Evolutionary conservation across 495 filamentous ascomycete genomes (phyloP).

Genomic region (Trichoderma reesei): DNA sequence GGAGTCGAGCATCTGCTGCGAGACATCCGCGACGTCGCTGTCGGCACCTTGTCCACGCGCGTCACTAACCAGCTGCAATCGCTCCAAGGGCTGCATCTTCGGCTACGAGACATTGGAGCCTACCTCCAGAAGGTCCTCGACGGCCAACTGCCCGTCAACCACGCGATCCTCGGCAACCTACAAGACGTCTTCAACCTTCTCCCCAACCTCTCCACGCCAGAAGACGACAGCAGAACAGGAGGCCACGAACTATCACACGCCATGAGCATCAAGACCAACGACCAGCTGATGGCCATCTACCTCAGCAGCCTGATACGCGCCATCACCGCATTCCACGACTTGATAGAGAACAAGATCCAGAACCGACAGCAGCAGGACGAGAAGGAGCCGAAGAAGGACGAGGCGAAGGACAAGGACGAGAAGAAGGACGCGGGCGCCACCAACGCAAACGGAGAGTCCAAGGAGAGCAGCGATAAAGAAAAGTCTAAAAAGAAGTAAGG

Average conservation of each 20-base stretch:
- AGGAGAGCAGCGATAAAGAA: slow-evolving; percentile 55
- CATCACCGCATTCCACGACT: slow-evolving; percentile 96
- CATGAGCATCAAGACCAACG: slow-evolving; percentile 98
- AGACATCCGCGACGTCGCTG: slow-evolving; percentile 95
- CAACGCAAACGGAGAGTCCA: slow-evolving; percentile 46
- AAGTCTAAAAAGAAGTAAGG: slow-evolving; percentile 45
- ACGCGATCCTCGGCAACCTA: slow-evolving; percentile 92
- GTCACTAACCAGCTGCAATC: slow-evolving; percentile 98
- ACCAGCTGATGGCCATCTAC: slow-evolving; percentile 97
- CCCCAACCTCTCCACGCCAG: slow-evolving; percentile 86
- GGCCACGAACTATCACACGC: slow-evolving; percentile 74
- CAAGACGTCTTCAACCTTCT: slow-evolving; percentile 99
- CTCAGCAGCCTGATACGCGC: slow-evolving; percentile 91
- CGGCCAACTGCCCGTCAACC: slow-evolving; percentile 86
- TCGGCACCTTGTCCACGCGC: slow-evolving; percentile 94
- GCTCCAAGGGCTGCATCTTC: slow-evolving; percentile 88
- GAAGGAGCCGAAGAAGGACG: slow-evolving; percentile 74
- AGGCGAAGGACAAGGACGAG: slow-evolving; percentile 52
- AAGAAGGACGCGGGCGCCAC: slow-evolving; percentile 27
- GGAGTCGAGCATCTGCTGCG: slow-evolving; percentile 96
- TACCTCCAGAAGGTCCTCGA: slow-evolving; percentile 96
- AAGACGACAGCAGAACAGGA: slow-evolving; percentile 26
- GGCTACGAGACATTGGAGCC: slow-evolving; percentile 86
- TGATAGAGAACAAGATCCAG: slow-evolving; percentile 99
- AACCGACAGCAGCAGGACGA: slow-evolving; percentile 96